Base-by-base conservation (phyloP, 495 filamentous ascomycete genomes). In the Oidiodendron maius region DNA sequence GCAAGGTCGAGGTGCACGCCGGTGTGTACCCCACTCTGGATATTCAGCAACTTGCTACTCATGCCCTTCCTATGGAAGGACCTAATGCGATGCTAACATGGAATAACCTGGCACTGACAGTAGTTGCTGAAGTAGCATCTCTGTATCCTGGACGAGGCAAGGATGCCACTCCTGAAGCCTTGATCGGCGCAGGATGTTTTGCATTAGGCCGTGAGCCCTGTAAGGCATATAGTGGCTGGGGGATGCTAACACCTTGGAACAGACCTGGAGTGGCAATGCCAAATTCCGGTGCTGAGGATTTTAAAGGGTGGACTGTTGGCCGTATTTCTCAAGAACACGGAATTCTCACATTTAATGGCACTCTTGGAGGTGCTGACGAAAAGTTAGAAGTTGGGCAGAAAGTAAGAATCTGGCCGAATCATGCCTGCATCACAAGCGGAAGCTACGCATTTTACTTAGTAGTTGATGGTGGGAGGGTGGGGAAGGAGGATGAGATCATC, bases 351-450 rank as follows among this genome's bases (percentile, higher is more conserved):
- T 80, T 76, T 67, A 20, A 40, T 40, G 38, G 16, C 15, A 3
- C 20, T 3, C n/a, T 13, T 15, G 17, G 20, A 21, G 38, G 38
- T 8, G 6, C 3, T 12, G 20, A 30, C 12, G 41, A 44, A 4
- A 23, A 24, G 53, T 60, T 86, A 69, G 71, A 80, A 55, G 65
- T 81, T 20, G 83, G 82, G 8, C 63, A 79, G 55, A 76, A 79
- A 44, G 71, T 93, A 20, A 71, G 82, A 40, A 68, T 95, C 10
- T 91, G 82, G 75, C 88, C 89, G 0, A 94, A 94, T 57, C 90
- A 95, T 65, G 77, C 86, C 32, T 95, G 90, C 58, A 83, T 93
- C 43, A 78, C 87, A 3, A 83, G 85, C 0, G 82, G 81, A 0
- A 78, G 78, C 2, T 84, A 81, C 61, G 81, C 77, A 5, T 91